Base-by-base conservation (phyloP, 2,329 filamentous ascomycete genomes). In the Aureobasidium leucospermi region DNA sequence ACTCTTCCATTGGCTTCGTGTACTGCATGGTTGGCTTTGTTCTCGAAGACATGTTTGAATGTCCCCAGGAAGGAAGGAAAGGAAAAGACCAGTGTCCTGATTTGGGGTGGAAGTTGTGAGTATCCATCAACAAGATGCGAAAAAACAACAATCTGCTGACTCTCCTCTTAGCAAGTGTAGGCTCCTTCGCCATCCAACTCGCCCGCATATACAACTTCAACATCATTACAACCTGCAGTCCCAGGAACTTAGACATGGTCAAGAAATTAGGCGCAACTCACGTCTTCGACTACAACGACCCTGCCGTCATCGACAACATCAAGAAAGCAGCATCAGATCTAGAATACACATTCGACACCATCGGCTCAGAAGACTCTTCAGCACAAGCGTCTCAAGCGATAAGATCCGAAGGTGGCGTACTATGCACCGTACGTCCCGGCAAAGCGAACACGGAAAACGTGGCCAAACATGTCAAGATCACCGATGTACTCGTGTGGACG, bases 281-380 rank as follows among this genome's bases (percentile, higher is more conserved):
- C 47, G 74, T 74, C 8, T 81, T 81, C 64, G 76, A 82, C 68
- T 83, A 83, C 72, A 74, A 73, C 10, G 73, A 75, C 15, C 70
- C 75, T 0, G 72, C 73, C 19, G 73, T 72, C 29, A 73, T 74
- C 1, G 69, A 71, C 39, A 74, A 79, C 58, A 82, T 83, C 67
- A 72, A 74, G 32, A 68, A 72, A 39, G 71, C 70, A 43, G 79
- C 77, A 6, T 68, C 75, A 4, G 73, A 78, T 66, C 69, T 83
- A 1, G 66, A 67, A 9, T 67, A 77, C 23, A 78, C 70, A 3
- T 74, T 81, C 42, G 81, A 84, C 67, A 56, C 52, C 9, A 56
- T 56, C 8, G 52, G 52, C 15, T 46, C 39, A 23, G 46, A n/a
- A n/a, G 41, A 45, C 15, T 56, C 52, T 38, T 56, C 52, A 1